Base-by-base conservation (phyloP, 2,329 filamentous ascomycete genomes). In the Scedosporium boydii region DNA sequence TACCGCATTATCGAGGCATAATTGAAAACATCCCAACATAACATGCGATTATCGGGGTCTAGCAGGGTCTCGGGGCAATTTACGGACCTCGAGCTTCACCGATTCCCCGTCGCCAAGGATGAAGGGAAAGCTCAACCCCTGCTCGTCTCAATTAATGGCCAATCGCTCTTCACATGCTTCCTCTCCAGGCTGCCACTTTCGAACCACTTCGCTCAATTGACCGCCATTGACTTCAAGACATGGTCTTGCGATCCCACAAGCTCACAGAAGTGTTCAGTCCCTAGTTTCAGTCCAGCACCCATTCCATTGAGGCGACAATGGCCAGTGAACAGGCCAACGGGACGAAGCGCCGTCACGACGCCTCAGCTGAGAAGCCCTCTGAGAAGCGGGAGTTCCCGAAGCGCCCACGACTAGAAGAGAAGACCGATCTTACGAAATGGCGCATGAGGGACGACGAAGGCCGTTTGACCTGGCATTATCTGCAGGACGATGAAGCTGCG, bases 401-500 rank as follows among this genome's bases (percentile, higher is more conserved):
- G 67, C 76, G 74, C 58, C 78, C 78, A 38, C 78, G 73, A 64
- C 72, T 85, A 58, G 75, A 75, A 56, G 76, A 80, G 46, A 85
- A 83, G 70, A 97, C 92, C 4, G 93, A 99, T 74, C 84, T 85
- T 67, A 83, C 85, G 6, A 82, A 89, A 74, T 99, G 95, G 95
- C 85, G 95, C 65, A 83, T 86, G 65, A 63, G 62, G 55, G 88
- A 96, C 70, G 90, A 96, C 64, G 82, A 85, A 60, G 93, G 95
- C 58, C 83, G 90, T 62, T 92, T 97, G 69, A 96, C 91, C 59
- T 99, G 95, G 95, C 90, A 95, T 70, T 99, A 98, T 71, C 78
- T 99, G 3, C 84, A 85, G 9, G 88, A 95, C 61, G 82, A 86
- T 26, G 81, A 90, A 64, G 86, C 90, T 62, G 76, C 81, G 6